A percentile compares a stretch with the other conserved stretches of the same genome.
phyloP scores from a whole-genome alignment of 306 rosid species.

The Castanopsis chinensis region DNA sequence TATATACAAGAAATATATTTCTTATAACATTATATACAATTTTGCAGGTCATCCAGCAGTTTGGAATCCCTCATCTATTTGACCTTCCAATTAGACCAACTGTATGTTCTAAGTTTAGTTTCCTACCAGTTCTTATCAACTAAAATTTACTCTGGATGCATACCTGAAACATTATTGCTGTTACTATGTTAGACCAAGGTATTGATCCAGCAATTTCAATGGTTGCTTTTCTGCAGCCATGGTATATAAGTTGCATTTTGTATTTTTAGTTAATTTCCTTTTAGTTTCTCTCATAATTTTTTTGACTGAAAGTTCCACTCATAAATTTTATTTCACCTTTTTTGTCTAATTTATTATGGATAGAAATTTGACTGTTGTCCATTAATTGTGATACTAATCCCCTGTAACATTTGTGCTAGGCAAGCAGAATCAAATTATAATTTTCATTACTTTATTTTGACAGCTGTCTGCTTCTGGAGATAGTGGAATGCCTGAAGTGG shows the following conservation, averaged over 20 bases:
- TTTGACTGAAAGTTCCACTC: background rate
- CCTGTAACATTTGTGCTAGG: background rate
- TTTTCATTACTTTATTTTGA: background rate
- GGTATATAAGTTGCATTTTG: background rate
- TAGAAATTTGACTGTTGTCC: background rate
- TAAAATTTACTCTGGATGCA: background rate
- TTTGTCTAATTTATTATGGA: background rate
- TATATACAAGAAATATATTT: conserved; percentile 12
- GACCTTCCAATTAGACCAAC: conserved; percentile 95
- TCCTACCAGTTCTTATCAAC: background rate
- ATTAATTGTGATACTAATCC: background rate
- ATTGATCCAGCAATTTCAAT: background rate
- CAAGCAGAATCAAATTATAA: conserved; percentile 12
- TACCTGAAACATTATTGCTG: background rate
- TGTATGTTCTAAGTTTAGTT: conserved; percentile 45
- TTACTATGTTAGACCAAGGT: background rate
- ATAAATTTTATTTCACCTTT: background rate
- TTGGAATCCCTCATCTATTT: conserved; percentile 95
- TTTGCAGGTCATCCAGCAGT: conserved; percentile 91
- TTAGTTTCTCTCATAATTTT: background rate
- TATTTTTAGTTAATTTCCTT: background rate
- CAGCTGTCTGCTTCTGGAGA: conserved; percentile 98
- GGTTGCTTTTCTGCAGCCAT: no score
- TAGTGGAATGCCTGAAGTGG: conserved; percentile 94
- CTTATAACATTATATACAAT: conserved; percentile 18